phyloP scores from a whole-genome alignment of 306 rosid genomes.

The Inga laurina region DNA sequence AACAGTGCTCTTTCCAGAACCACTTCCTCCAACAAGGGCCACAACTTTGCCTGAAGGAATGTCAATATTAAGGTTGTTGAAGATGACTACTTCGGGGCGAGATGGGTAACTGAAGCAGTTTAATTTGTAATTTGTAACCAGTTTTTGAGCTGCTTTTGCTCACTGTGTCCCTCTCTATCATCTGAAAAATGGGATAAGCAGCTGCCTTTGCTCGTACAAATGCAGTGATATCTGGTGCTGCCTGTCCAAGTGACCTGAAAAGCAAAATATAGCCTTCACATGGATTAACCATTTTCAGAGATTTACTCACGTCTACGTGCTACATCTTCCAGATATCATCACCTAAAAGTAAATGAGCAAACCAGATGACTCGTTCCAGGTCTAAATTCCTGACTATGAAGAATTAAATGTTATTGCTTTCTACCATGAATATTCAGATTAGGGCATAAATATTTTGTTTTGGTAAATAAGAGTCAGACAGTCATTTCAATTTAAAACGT shows the following conservation, averaged over 20 bases:
- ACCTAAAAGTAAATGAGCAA: too few relatives aligned
- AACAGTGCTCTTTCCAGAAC: conserved; percentile 87
- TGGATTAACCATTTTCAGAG: too few relatives aligned
- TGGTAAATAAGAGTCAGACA: neutral
- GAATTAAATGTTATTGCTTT: neutral
- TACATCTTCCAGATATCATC: too few relatives aligned
- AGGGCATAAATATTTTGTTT: neutral
- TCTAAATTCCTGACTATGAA: neutral
- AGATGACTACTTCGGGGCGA: conserved; percentile 64
- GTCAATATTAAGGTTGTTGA: conserved; percentile 65
- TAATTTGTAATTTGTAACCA: conserved; percentile 59
- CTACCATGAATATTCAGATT: neutral
- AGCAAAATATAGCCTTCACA: conserved; percentile 6
- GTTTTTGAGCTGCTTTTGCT: conserved; percentile 45
- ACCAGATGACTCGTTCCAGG: too few relatives aligned
- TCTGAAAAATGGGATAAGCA: conserved; percentile 86
- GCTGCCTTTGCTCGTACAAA: conserved; percentile 82
- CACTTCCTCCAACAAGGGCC: conserved; percentile 95
- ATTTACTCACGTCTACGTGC: too few relatives aligned
- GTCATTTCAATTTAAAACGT: neutral
- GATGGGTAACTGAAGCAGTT: conserved; percentile 90
- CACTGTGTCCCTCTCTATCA: conserved; percentile 73
- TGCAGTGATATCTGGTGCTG: conserved; percentile 85
- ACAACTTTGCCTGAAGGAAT: conserved; percentile 79
- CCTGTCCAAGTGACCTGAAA: conserved; percentile 87